Base-by-base conservation (phyloP, 2,329 filamentous ascomycete species). In the Apiospora malaysiana region DNA sequence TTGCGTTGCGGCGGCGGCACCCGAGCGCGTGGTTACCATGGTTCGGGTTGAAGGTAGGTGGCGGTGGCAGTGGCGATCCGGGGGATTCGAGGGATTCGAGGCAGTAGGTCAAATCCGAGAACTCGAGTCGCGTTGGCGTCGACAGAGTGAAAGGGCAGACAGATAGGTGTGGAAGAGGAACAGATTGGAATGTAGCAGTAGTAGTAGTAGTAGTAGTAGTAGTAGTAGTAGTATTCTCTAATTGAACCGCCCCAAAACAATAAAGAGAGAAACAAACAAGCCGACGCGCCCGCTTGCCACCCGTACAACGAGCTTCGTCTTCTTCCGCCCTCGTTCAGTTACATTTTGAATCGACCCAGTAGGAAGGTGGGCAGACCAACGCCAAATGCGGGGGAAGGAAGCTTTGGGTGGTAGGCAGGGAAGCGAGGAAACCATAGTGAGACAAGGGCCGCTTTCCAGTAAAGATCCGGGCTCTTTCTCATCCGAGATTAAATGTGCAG, bases 21-120 rank as follows among this genome's bases (percentile, higher is more conserved):
- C 73, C 63, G 78, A 78, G 70, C 78, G 77, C 9, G 78, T 80
- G 49, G 76, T 77, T 42, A 78, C 78, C 78, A 80, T 80, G 73
- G 65, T 76, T 67, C 65, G n/a, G 23, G 16, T 37, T 47, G 18
- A n/a, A 6, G 6, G 18, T 37, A 8, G 27, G 7, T 59, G 32
- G 56, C 14, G 32, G 32, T 10, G 3, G 56, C 56, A 9, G n/a
- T n/a, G n/a, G n/a, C n/a, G n/a, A n/a, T n/a, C n/a, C n/a, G n/a
- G n/a, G n/a, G n/a, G n/a, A 63, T 18, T 63, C 56, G 56, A 32
- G 56, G 32, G 37, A n/a, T 63, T n/a, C 27, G 27, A 59, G 25
- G n/a, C 6, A 51, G 47, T 27, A 37, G 51, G 42, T 45, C 23
- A 12, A n/a, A n/a, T 25, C 47, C 23, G 23, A 51, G 23, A 10